Evolutionary conservation across 2,329 filamentous ascomycete species (phyloP), one percentile per base, ranked within the genome.

Genomic region (Colletotrichum phormii): DNA sequence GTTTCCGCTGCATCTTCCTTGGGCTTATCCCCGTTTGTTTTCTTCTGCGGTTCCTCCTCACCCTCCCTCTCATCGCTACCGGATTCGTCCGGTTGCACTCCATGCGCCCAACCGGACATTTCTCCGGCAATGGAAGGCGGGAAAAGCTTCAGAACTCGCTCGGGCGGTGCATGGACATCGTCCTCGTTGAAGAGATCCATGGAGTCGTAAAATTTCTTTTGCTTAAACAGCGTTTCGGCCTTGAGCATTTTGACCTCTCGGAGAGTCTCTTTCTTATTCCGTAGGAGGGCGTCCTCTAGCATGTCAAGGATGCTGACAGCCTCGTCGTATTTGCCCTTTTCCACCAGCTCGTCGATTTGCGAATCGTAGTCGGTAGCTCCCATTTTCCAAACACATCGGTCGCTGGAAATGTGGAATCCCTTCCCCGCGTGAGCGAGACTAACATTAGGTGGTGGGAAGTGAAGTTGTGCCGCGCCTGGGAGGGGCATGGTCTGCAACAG

Each of bases 401-500:
- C 97, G 79, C 96, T 98, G 24, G 93, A 93, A 64, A 98, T 95
- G 72, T 98, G 89, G 77, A 99, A 99, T 0, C 95, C 96, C 81
- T 99, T 99, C 4, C 94, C 97, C 0, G 95, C 95, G 83, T 99
- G 97, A 0, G 96, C 94, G n/a, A 99, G 86, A 79, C 96, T 98
- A 75, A 96, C 93, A 24, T 95, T 97, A 0, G 96, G 95, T 62
- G 97, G 95, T 0, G 95, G 95, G 31, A 98, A 97, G 81, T 98
- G 95, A 70, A 99, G 86, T 74, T 95, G 92, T 37, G 90, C 94
- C 1, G 96, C 96, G 15, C 92, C 94, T 0, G 94, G 94, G 12
- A 99, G 87, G 7, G 91, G 87, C 64, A 99, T 92, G 0, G 91
- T 95, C 83, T 99, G 97, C 22, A 99, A 86, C 18, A 98, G 84